These are phyloP conservation scores for Fusarium musae DNA, from an alignment of 2,329 filamentous ascomycete species.

Conservation along the genomic window DNA sequence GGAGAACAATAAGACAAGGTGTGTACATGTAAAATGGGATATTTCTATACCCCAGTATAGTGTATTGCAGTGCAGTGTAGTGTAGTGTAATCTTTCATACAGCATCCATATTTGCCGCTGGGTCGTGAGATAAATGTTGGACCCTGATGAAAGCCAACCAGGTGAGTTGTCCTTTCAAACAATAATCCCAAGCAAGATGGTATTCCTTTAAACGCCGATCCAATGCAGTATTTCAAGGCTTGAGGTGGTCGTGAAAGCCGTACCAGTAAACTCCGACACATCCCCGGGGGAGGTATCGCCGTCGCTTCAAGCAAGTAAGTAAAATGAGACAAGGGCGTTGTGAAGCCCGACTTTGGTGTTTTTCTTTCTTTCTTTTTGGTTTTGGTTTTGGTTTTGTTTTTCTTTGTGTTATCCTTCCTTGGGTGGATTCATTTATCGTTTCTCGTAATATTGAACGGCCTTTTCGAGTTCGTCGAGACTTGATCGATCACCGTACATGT, in stretches of 20 bases:
- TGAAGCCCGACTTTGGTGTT: not conserved
- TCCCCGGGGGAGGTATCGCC: slow-evolving; percentile 12
- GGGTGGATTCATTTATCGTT: slow-evolving; percentile 40
- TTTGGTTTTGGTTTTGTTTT: not conserved
- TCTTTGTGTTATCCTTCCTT: not conserved
- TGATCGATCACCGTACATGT: slow-evolving; percentile 62
- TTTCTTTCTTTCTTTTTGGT: not conserved
- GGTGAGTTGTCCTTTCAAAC: slow-evolving; percentile 10
- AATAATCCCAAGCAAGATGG: slow-evolving; percentile 23
- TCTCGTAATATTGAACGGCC: slow-evolving; percentile 60
- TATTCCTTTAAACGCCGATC: slow-evolving; percentile 40
- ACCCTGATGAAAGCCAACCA: not conserved
- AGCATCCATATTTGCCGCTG: not conserved
- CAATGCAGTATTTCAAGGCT: slow-evolving; percentile 28
- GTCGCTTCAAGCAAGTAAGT: slow-evolving; percentile 20
- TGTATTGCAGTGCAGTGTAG: not conserved
- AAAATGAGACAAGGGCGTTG: slow-evolving; percentile 2
- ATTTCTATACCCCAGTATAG: slow-evolving; percentile 7
- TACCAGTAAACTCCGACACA: slow-evolving; percentile 26
- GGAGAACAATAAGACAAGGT: not conserved
- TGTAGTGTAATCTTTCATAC: slow-evolving; percentile 8
- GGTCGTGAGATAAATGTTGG: not conserved
- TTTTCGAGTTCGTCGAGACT: slow-evolving; percentile 61
- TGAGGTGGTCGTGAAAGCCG: slow-evolving; percentile 24
- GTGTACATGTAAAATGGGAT: slow-evolving; percentile 1